Percentiles rank a stretch among this genome's conserved stretches.
phyloP scores from a whole-genome alignment of 257 asterid genomes.

The Nyctanthes arbortristis region DNA sequence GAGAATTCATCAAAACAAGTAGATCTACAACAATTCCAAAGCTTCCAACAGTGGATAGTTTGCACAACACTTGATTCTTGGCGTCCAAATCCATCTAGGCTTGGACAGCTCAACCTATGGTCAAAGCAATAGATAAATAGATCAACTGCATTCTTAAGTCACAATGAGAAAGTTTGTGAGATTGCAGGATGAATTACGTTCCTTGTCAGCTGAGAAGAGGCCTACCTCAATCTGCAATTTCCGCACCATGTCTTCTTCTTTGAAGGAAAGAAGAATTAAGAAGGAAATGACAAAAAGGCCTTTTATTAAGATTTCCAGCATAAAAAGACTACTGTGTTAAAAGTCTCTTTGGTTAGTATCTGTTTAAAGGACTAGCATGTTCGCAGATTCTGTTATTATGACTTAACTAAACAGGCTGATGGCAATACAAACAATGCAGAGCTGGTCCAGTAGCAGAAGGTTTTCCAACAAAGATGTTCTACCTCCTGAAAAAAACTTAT shows the following conservation, averaged over 20 bases:
- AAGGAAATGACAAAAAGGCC: constrained; percentile 11
- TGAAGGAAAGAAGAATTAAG: constrained; percentile 5
- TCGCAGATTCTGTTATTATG: not conserved
- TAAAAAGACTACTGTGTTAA: not conserved
- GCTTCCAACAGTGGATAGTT: constrained; percentile 54
- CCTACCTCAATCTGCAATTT: constrained; percentile 61
- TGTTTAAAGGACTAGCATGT: not conserved
- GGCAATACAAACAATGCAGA: constrained; percentile 7
- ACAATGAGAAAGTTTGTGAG: constrained; percentile 33
- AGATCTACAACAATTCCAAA: constrained; percentile 52
- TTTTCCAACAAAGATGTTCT: not conserved
- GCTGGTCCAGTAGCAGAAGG: not conserved
- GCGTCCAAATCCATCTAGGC: constrained; percentile 57
- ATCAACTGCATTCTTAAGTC: constrained; percentile 43
- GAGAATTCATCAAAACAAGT: constrained; percentile 57
- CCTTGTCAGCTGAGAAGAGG: constrained; percentile 48
- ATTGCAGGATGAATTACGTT: constrained; percentile 42
- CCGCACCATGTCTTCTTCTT: constrained; percentile 41
- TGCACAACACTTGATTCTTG: constrained; percentile 41
- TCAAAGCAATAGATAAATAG: constrained; percentile 48
- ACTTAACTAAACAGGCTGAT: constrained; percentile 15
- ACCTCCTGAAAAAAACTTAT: too few species aligned
- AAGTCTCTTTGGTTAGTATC: not conserved
- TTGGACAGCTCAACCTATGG: constrained; percentile 61
- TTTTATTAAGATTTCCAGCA: not conserved